These are phyloP conservation scores for Rhizopogon salebrosus DNA, from an alignment of 768 basidiomycete species.

Conservation along the genomic window DNA sequence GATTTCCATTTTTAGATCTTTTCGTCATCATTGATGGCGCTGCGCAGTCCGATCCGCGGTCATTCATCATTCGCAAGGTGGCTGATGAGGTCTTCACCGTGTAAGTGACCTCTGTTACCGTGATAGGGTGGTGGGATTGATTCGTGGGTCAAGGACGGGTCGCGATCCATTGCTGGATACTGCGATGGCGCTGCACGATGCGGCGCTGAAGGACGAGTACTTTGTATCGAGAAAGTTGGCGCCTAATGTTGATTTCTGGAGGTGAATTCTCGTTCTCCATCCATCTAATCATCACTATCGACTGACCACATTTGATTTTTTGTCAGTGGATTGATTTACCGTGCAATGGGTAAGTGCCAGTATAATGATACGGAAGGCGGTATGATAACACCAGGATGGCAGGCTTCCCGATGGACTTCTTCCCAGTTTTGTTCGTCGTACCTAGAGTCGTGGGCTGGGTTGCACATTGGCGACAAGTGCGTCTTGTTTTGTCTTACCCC, in stretches of 20 bases:
- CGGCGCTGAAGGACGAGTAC: slow-evolving; percentile 88
- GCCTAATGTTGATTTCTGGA: slow-evolving; percentile 93
- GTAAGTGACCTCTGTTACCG: slow-evolving; percentile 35
- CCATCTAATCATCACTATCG: not conserved
- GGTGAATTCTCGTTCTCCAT: slow-evolving; percentile 7
- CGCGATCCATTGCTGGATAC: slow-evolving; percentile 82
- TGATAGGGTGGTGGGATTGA: not conserved
- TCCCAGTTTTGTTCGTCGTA: slow-evolving; percentile 90
- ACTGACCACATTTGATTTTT: slow-evolving; percentile 3
- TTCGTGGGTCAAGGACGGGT: slow-evolving; percentile 54
- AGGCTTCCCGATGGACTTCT: slow-evolving; percentile 93
- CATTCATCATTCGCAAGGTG: slow-evolving; percentile 84
- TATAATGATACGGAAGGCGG: not conserved
- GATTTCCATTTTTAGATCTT: too few species aligned
- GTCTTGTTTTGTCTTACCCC: slow-evolving; percentile 6
- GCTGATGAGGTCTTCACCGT: slow-evolving; percentile 88
- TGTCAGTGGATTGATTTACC: slow-evolving; percentile 78
- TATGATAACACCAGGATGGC: not conserved
- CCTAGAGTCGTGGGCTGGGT: slow-evolving; percentile 93
- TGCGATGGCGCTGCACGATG: slow-evolving; percentile 83
- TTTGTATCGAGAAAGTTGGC: slow-evolving; percentile 77
- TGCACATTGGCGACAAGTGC: slow-evolving; percentile 85
- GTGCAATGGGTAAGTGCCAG: slow-evolving; percentile 70
- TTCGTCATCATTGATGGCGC: not conserved
- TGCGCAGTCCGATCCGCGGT: slow-evolving; percentile 79